Evolutionary conservation across 148 eudicot genomes (phyloP), one percentile per base, ranked within the genome.

Genomic region (Chenopodium berlandieri): DNA sequence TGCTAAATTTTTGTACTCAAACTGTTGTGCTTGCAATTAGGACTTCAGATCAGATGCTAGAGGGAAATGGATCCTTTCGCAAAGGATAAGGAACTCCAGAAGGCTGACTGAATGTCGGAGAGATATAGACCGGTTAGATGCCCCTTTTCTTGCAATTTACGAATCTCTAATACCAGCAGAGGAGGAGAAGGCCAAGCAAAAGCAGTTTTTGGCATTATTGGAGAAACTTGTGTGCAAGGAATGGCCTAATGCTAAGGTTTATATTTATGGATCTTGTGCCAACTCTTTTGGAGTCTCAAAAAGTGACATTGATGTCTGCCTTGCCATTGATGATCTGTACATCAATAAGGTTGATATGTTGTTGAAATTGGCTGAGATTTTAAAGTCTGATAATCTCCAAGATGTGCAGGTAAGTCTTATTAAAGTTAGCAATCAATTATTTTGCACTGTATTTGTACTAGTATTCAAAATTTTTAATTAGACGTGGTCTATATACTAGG

Each of bases 221-320:
- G 93, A 91, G 89, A 92, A 86, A 72, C 91, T 92, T 70, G 99
- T 96, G 67, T 66, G 79, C 84, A 89, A 89, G 82, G 97, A 92
- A 80, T 96, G 98, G 99, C 98, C 99, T 62, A 84, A 87, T 67
- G 99, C 98, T 83, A 89, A 82, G 70, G 79, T 96, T 70, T 88
- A 83, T 88, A 80, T 96, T 60, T 94, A 92, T 87, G 99, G 99
- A 81, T 96, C 99, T 23, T 92, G 98, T 85, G 98, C 95, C 73
- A 96, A 94, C 87, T 92, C 98, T 31, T 96, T 96, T 80, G 95
- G 97, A 79, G 91, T 96, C 76, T 84, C 90, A n/a, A 96, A 91
- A 84, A 94, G 99, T 84, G 99, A 96, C 81, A 90, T 96, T 83
- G 99, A 96, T 86, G 87, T 96, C 50, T 96, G 99, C 88, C 90